Evolutionary conservation across 208 protist genomes (phyloP).

Genomic region (Porcisia deanei): DNA sequence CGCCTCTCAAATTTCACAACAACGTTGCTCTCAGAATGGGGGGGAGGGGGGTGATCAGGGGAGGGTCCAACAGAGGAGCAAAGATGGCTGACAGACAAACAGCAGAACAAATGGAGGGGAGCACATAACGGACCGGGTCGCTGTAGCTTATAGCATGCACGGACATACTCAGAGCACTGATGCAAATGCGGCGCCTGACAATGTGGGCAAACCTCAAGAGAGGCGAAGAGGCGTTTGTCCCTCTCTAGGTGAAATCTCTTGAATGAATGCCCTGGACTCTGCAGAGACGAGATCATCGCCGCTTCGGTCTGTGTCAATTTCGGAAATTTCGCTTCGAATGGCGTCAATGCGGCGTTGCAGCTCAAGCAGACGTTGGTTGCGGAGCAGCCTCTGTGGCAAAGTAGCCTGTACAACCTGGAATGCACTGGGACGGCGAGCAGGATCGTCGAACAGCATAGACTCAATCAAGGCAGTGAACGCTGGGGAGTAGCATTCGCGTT

Average conservation of each 20-base stretch:
- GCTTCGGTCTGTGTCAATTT: conserved; percentile 4
- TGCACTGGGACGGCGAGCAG: conserved; percentile 38
- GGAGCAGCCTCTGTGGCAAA: conserved; percentile 15
- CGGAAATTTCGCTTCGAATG: conserved; percentile 4
- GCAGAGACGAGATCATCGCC: background rate
- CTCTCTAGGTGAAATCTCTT: too few species aligned
- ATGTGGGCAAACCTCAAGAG: too few species aligned
- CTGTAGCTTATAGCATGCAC: too few species aligned
- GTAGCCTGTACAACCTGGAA: conserved; percentile 45
- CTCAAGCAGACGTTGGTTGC: conserved; percentile 4
- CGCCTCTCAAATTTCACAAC: background rate
- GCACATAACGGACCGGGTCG: too few species aligned
- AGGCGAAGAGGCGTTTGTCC: background rate
- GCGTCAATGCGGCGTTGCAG: conserved; percentile 20
- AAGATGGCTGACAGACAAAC: too few species aligned
- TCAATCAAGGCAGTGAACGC: conserved; percentile 36
- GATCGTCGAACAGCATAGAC: conserved; percentile 40
- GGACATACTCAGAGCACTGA: too few species aligned
- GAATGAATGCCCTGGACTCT: background rate
- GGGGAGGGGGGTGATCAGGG: background rate
- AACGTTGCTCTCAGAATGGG: background rate
- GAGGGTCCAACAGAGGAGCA: too few species aligned
- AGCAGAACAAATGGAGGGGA: too few species aligned
- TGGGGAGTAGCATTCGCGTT: conserved; percentile 30
- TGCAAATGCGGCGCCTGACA: background rate